Conservation (phyloP, 2,329 filamentous ascomycete species). For the Colletotrichum gloeosporioides region DNA sequence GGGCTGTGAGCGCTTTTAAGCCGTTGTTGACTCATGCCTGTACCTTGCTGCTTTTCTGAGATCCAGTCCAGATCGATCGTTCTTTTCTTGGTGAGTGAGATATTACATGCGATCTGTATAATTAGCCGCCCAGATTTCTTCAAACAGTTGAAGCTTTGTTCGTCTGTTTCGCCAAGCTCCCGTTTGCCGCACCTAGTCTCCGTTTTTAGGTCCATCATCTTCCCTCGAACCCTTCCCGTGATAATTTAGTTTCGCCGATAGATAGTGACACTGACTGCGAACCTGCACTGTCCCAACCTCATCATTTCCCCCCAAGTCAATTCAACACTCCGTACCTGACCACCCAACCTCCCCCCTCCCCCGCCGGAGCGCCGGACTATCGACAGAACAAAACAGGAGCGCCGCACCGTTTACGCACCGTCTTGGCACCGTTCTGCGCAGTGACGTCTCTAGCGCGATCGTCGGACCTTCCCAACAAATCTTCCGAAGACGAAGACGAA, state of each 20-base stretch:
- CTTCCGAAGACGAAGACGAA: neutral
- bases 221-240: neutral
- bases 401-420: neutral
- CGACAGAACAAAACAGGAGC: neutral
- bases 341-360: neutral
- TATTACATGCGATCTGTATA: neutral
- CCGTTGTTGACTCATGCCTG: neutral
- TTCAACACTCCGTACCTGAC: neutral
- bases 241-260: neutral
- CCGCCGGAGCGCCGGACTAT: conserved; percentile 2
- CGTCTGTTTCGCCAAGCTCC: neutral
- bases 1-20: neutral
- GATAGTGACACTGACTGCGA: neutral
- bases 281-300: neutral
- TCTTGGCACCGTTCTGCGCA: conserved; percentile 1
- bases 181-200: neutral
- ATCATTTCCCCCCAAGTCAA: neutral
- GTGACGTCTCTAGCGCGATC: conserved; percentile 11
- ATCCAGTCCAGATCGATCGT: neutral
- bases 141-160: neutral
- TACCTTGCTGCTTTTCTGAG: neutral
- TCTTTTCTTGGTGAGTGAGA: neutral
- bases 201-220: neutral
- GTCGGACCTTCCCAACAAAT: conserved; percentile 22
- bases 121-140: neutral